These are phyloP conservation scores for Podospora pseudocomata DNA, from an alignment of 495 filamentous ascomycete genomes.

Conservation along the genomic window DNA sequence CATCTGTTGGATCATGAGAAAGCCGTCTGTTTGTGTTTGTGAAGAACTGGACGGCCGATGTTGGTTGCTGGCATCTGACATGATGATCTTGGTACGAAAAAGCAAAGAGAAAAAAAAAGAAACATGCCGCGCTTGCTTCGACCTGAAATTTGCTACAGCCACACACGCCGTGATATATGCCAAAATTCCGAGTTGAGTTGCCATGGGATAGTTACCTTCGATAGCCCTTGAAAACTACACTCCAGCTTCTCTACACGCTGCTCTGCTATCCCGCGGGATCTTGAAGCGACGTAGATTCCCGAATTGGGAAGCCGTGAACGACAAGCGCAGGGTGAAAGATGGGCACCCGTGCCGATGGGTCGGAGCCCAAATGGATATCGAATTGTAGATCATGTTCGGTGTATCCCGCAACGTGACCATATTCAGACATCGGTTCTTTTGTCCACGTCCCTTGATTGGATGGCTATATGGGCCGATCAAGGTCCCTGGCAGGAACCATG, in stretches of 20 bases:
- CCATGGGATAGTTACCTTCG: no score
- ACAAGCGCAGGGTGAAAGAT: not conserved
- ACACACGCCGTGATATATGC: not conserved
- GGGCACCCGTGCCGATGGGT: not conserved
- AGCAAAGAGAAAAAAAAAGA: not conserved
- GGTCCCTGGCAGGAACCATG: not conserved
- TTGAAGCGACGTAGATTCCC: not conserved
- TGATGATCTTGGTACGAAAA: not conserved
- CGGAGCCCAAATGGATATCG: not conserved
- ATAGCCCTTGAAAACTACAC: no score
- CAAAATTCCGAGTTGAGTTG: not conserved
- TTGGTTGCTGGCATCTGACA: not conserved
- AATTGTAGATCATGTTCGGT: not conserved
- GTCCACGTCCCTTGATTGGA: not conserved
- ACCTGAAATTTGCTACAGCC: not conserved
- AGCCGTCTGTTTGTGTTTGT: not conserved
- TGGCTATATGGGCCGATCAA: not conserved
- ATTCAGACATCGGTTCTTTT: not conserved
- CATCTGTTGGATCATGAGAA: slow-evolving; percentile 13
- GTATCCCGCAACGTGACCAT: not conserved
- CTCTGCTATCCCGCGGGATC: not conserved
- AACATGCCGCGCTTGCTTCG: not conserved
- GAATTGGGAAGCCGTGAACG: not conserved
- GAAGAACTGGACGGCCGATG: not conserved
- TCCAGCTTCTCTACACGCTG: not conserved